Evolutionary conservation across 805 yeast genomes (phyloP), one percentile per base, ranked within the genome.

Genomic region (Nakazawaea populi): DNA sequence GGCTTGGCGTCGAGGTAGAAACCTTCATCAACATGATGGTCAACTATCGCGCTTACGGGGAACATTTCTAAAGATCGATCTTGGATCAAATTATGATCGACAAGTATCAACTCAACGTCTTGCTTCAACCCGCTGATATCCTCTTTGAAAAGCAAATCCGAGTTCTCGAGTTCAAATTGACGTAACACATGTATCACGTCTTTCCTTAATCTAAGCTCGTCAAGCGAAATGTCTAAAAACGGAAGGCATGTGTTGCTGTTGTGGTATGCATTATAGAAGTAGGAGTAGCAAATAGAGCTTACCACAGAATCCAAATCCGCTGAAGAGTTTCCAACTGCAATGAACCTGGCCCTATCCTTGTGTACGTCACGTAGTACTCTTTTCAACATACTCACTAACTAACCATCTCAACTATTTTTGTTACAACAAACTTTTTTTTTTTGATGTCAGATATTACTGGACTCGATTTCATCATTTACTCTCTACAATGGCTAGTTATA

Each of bases 241-340:
- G 99, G 99, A n/a, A 86, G 62, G 7, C 76, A 60, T 12, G 58
- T 37, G 10, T 30, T 34, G 1, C 65, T 59, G 11, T 61, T 61
- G 31, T 61, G 54, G 14, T 70, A 68, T 44, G 69, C 59, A 49
- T 73, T 67, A 31, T 69, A 66, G 53, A 85, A 74, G 59, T 79
- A 89, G 0, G 96, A 83, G 60, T 83, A 87, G 3, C 86, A 61
- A 5, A 94, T 70, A 0, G 97, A 84, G 50, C 85, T 76, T 1
- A 89, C 78, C 34, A 90, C 85, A 0, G 97, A 91, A 65, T 92
- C 99, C 69, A 94, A 70, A 65, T 92, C 90, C 11, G 42, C 44
- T 2, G 50, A 46, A 11, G 47, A 42, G 18, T 51, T 51, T 6
- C 53, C 53, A 5, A 18, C 45, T 5, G 36, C 48, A 10, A 49